Percentiles rank a stretch among this genome's conserved stretches.
phyloP scores from a whole-genome alignment of 2,329 filamentous ascomycete genomes.

The Diaporthe destruens region DNA sequence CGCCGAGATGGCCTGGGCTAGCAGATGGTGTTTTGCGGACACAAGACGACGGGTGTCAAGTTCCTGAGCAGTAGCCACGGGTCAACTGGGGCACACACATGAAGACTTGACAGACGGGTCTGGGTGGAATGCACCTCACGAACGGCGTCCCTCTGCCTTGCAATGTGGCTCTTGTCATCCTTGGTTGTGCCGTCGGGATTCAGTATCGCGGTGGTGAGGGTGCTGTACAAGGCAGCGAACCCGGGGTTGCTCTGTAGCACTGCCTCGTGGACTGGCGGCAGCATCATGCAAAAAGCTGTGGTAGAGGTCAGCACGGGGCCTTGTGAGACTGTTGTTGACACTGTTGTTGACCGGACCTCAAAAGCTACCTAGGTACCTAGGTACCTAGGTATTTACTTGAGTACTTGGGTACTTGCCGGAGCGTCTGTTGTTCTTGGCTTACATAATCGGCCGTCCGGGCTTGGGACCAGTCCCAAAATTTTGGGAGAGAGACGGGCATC shows the following conservation, averaged over 20 bases:
- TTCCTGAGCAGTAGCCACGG: conserved; percentile 53
- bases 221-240: conserved; percentile 70
- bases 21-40: conserved; percentile 63
- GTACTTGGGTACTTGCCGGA: too few relatives aligned
- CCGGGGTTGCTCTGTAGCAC: conserved; percentile 69
- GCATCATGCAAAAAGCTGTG: conserved; percentile 55
- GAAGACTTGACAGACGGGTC: conserved; percentile 35
- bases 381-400: too few relatives aligned
- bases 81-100: not conserved
- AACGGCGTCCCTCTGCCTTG: conserved; percentile 63
- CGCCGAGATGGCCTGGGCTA: conserved; percentile 63
- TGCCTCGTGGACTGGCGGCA: conserved; percentile 68
- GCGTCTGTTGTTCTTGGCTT: not conserved
- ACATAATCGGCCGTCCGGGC: not conserved
- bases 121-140: conserved; percentile 56
- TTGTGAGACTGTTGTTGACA: not conserved
- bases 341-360: not conserved
- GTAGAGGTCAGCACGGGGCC: not conserved
- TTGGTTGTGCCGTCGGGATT: conserved; percentile 70
- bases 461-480: conserved; percentile 4
- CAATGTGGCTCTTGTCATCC: conserved; percentile 55
- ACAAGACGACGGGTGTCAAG: conserved; percentile 62
- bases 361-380: too few relatives aligned
- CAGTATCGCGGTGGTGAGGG: conserved; percentile 65
- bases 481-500: not conserved